A percentile compares a stretch with the other conserved stretches of the same genome.
Conservation (phyloP, 1,139 yeast species). For the Chernovozyma sophiae-reginae region DNA sequence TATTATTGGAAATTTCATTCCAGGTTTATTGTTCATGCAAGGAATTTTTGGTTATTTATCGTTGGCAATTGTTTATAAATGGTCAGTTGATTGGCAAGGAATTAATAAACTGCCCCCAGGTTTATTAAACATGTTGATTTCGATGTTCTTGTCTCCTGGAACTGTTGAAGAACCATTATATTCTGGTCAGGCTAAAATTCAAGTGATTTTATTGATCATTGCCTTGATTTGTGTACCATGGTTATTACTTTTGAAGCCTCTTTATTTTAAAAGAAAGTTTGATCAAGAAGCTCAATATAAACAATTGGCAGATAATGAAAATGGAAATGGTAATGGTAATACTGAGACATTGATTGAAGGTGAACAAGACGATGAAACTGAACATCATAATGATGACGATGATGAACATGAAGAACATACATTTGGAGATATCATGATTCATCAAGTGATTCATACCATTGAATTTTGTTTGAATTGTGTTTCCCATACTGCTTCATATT, state of each 20-base stretch:
- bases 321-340: slow-evolving; percentile 8
- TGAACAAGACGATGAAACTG: slow-evolving; percentile 7
- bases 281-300: slow-evolving; percentile 37
- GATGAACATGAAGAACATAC: slow-evolving; percentile 54
- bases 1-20: slow-evolving; percentile 71
- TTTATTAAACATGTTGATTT: slow-evolving; percentile 72
- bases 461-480: slow-evolving; percentile 78
- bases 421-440: slow-evolving; percentile 75
- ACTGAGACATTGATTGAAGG: slow-evolving; percentile 5
- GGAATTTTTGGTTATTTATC: slow-evolving; percentile 78
- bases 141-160: slow-evolving; percentile 80
- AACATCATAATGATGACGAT: slow-evolving; percentile 36
- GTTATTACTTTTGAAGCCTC: slow-evolving; percentile 66
- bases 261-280: slow-evolving; percentile 40
- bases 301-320: slow-evolving; percentile 22
- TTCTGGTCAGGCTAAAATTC: slow-evolving; percentile 59
- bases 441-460: slow-evolving; percentile 75
- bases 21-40: slow-evolving; percentile 79
- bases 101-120: slow-evolving; percentile 72
- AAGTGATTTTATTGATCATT: slow-evolving; percentile 51
- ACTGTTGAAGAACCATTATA: slow-evolving; percentile 62
- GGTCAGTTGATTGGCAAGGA: slow-evolving; percentile 77
- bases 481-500: slow-evolving; percentile 74
- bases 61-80: slow-evolving; percentile 68
- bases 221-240: slow-evolving; percentile 78